Evolutionary conservation across 176 grass and related monocot species (phyloP).

Genomic region (Canna indica): DNA sequence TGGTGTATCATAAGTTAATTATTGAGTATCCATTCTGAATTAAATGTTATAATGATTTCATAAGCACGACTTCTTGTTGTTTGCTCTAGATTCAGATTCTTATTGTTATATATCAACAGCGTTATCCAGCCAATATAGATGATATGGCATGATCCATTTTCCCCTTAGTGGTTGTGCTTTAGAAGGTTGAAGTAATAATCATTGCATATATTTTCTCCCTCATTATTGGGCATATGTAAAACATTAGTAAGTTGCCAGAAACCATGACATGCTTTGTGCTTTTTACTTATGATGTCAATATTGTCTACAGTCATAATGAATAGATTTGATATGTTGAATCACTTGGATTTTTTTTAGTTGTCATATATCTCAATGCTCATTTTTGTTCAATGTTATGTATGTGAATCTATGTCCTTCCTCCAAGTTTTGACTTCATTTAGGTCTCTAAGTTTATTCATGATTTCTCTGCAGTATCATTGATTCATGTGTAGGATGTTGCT

Average conservation of each 20-base stretch:
- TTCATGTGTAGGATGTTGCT: no score
- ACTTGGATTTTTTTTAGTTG: not conserved
- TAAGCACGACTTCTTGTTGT: not conserved
- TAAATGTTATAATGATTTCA: not conserved
- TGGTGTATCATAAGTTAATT: not conserved
- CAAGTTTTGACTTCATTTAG: not conserved
- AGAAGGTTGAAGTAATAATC: no score
- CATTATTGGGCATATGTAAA: no score
- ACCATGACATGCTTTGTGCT: not conserved
- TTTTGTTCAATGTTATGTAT: not conserved
- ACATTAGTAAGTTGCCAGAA: not conserved
- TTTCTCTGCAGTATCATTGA: no score
- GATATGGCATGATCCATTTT: no score
- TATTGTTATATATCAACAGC: not conserved
- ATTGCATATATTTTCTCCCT: no score
- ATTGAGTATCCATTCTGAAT: not conserved
- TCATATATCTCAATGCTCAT: not conserved
- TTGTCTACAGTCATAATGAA: not conserved
- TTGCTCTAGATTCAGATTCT: not conserved
- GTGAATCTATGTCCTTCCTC: not conserved
- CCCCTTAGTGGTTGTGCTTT: no score
- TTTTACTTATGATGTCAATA: not conserved
- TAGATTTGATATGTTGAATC: not conserved
- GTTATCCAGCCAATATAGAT: not conserved
- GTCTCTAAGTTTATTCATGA: no score